Evolutionary conservation across 2,329 filamentous ascomycete genomes (phyloP).

Genomic region (Beauveria varroae): DNA sequence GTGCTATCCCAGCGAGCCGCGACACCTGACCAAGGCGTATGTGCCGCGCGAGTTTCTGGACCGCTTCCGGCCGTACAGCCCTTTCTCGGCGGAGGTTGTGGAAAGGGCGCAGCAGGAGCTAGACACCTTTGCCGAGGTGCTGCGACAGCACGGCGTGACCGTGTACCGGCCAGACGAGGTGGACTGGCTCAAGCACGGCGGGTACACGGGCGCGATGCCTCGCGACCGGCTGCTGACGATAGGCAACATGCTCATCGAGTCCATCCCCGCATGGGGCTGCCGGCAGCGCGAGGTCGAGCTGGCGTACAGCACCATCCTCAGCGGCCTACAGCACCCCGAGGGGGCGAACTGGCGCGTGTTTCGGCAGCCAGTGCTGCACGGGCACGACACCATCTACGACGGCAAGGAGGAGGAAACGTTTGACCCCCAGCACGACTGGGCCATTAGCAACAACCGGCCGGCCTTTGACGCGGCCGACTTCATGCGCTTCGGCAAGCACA

Average conservation of each 20-base stretch:
- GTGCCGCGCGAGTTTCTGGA: slow-evolving; percentile 13
- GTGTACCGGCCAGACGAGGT: slow-evolving; percentile 19
- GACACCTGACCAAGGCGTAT: slow-evolving; percentile 16
- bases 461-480: slow-evolving; percentile 9
- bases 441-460: slow-evolving; percentile 5
- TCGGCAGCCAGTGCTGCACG: background rate
- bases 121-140: slow-evolving; percentile 18
- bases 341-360: background rate
- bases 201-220: slow-evolving; percentile 27
- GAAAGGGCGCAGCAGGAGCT: slow-evolving; percentile 18
- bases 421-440: background rate
- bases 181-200: slow-evolving; percentile 19
- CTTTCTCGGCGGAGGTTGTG: slow-evolving; percentile 18
- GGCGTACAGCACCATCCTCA: slow-evolving; percentile 13
- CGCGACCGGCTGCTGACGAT: slow-evolving; percentile 26
- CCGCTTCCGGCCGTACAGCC: slow-evolving; percentile 16
- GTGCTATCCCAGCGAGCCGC: slow-evolving; percentile 18
- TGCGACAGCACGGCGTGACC: slow-evolving; percentile 17
- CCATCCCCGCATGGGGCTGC: slow-evolving; percentile 23
- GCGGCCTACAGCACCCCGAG: background rate
- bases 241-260: slow-evolving; percentile 24
- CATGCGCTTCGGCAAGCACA: slow-evolving; percentile 1
- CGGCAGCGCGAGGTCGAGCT: slow-evolving; percentile 19
- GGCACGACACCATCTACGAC: slow-evolving; percentile 1
- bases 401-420: background rate